Conservation (phyloP, 768 basidiomycete species). For the Agaricus subrufescens region DNA sequence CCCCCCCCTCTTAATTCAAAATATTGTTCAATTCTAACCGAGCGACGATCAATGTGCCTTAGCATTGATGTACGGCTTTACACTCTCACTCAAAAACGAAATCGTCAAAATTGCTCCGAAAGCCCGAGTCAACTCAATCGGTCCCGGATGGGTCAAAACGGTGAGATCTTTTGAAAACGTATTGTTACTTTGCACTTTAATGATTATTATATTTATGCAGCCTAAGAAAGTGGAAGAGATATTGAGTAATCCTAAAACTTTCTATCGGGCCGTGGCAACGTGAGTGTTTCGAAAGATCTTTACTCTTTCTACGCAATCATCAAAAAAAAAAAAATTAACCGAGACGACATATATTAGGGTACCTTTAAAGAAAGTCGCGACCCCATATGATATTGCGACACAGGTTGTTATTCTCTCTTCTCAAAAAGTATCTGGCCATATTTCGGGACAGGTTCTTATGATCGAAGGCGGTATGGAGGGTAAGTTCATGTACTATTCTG, state of each 20-base stretch:
- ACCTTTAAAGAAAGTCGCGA: slow-evolving; percentile 65
- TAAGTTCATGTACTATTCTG: slow-evolving; percentile 5
- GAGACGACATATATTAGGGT: slow-evolving; percentile 34
- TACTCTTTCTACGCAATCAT: neutral
- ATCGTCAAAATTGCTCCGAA: slow-evolving; percentile 70
- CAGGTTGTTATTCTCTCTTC: slow-evolving; percentile 64
- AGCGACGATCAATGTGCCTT: neutral
- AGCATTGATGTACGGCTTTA: slow-evolving; percentile 75
- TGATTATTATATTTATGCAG: no score
- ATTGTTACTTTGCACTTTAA: no score
- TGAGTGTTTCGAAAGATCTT: no score
- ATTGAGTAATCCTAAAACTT: slow-evolving; percentile 47
- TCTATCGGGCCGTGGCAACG: slow-evolving; percentile 65
- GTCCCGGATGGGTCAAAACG: slow-evolving; percentile 66
- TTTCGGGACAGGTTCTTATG: slow-evolving; percentile 68
- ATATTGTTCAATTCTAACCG: no score
- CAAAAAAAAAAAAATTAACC: no score
- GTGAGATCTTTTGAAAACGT: slow-evolving; percentile 14
- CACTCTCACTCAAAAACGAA: slow-evolving; percentile 70
- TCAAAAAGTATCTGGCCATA: slow-evolving; percentile 58
- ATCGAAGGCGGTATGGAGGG: slow-evolving; percentile 81
- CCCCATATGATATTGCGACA: slow-evolving; percentile 57
- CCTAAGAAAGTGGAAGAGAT: slow-evolving; percentile 45
- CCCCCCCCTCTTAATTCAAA: neutral
- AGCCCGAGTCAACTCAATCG: slow-evolving; percentile 70